phyloP scores from a whole-genome alignment of 352 stramenopile genomes.

The Phytopythium mirpurense region DNA sequence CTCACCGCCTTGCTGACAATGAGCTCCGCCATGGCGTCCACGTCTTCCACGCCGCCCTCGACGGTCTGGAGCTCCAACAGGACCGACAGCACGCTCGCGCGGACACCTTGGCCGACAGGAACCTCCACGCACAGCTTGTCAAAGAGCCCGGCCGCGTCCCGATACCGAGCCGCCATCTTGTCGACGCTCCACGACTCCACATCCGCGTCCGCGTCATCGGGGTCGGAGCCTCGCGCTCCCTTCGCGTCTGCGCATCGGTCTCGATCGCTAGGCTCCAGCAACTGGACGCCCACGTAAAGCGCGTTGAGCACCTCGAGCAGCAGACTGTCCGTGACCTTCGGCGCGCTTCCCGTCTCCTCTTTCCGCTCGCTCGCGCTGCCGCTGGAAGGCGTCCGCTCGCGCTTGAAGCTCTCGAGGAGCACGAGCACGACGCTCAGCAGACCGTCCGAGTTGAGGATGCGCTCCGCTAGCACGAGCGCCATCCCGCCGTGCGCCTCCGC shows the following conservation, averaged over 20 bases:
- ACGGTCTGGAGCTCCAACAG: conserved; percentile 14
- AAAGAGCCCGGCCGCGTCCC: conserved; percentile 26
- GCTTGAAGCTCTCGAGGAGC: conserved; percentile 37
- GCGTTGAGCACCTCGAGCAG: conserved; percentile 47
- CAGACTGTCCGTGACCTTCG: conserved; percentile 39
- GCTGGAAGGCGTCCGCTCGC: not conserved
- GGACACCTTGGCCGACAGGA: conserved; percentile 3
- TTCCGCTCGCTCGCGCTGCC: conserved; percentile 1
- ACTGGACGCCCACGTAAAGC: conserved; percentile 40
- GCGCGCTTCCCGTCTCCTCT: conserved; percentile 4
- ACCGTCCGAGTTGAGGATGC: conserved; percentile 46
- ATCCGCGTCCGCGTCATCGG: too few relatives aligned
- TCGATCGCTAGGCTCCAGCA: conserved; percentile 6
- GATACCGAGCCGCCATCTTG: conserved; percentile 26
- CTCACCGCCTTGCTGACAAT: conserved; percentile 16
- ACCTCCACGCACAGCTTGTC: conserved; percentile 38
- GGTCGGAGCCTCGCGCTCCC: too few relatives aligned
- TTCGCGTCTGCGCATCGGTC: not conserved
- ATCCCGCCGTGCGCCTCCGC: conserved; percentile 6
- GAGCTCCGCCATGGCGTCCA: conserved; percentile 13
- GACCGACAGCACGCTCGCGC: conserved; percentile 22
- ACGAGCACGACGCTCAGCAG: conserved; percentile 35
- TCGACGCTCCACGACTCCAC: conserved; percentile 9
- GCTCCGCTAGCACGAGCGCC: conserved; percentile 21
- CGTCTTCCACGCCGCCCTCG: conserved; percentile 21